A percentile compares a stretch with the other conserved stretches of the same genome.
phyloP scores from a whole-genome alignment of 1,284 basidiomycete species.

The Gymnopus androsaceus region DNA sequence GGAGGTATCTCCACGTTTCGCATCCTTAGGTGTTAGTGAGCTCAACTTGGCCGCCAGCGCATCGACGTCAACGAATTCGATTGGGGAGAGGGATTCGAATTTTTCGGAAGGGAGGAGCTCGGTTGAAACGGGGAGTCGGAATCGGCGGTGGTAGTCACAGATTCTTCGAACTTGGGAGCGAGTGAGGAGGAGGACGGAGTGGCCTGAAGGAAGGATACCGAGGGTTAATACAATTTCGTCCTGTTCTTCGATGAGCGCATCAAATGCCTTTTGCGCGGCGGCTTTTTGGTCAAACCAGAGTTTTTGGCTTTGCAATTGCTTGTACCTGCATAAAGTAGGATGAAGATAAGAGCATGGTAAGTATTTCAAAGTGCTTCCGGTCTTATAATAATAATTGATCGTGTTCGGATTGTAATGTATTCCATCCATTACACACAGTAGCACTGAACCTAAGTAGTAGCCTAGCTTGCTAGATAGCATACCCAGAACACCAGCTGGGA shows the following conservation, averaged over 20 bases:
- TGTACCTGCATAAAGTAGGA: too few species aligned
- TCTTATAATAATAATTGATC: too few species aligned
- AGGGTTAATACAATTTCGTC: background rate
- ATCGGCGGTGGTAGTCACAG: background rate
- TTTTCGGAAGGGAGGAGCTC: background rate
- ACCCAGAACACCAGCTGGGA: too few species aligned
- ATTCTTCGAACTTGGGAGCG: background rate
- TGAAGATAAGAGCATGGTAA: too few species aligned
- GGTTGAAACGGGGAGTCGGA: background rate
- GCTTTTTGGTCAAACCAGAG: background rate
- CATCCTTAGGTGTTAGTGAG: background rate
- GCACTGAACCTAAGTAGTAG: too few species aligned
- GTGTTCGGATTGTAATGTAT: too few species aligned
- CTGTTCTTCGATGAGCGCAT: background rate
- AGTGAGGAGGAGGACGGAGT: conserved; percentile 2
- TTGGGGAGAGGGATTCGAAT: conserved; percentile 6
- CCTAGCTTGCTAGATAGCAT: too few species aligned
- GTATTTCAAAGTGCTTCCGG: too few species aligned
- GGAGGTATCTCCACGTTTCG: background rate
- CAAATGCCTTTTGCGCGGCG: background rate
- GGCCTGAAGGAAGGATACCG: conserved; percentile 6
- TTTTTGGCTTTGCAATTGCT: too few species aligned
- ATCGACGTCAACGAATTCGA: conserved; percentile 4
- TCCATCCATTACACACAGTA: too few species aligned
- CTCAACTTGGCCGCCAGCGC: background rate